Conservation (phyloP, 768 basidiomycete genomes). For the Hemileccinum rubropunctum region DNA sequence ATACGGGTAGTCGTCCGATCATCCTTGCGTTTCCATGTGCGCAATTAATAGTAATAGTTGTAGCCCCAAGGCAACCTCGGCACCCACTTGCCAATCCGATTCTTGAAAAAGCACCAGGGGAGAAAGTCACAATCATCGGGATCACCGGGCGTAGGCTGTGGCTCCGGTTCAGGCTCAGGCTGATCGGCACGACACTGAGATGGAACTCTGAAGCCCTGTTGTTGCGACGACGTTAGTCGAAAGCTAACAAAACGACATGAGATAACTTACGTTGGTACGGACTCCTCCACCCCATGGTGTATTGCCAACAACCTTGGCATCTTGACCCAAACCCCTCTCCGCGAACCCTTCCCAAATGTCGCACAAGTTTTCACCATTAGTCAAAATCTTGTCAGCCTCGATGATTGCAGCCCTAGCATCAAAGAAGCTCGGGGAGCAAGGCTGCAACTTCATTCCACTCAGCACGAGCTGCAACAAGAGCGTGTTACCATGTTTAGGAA, state of each 20-base stretch:
- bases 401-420: slow-evolving; percentile 88
- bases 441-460: slow-evolving; percentile 93
- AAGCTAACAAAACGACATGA: not conserved
- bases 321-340: slow-evolving; percentile 72
- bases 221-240: not conserved
- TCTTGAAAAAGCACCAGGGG: slow-evolving; percentile 28
- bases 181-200: slow-evolving; percentile 34
- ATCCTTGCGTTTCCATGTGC: slow-evolving; percentile 9
- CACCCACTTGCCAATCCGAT: slow-evolving; percentile 16
- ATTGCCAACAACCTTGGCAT: slow-evolving; percentile 68
- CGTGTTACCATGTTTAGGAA: slow-evolving; percentile 93
- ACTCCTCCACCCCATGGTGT: slow-evolving; percentile 95
- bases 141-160: slow-evolving; percentile 30
- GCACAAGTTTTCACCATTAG: slow-evolving; percentile 92
- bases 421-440: slow-evolving; percentile 88
- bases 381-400: slow-evolving; percentile 85
- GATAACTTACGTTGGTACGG: slow-evolving; percentile 54
- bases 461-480: slow-evolving; percentile 81
- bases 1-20: slow-evolving; percentile 9
- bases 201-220: slow-evolving; percentile 43
- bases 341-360: slow-evolving; percentile 85
- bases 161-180: slow-evolving; percentile 21
- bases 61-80: slow-evolving; percentile 25
- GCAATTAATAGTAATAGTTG: slow-evolving; percentile 19
- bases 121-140: slow-evolving; percentile 29